phyloP scores from a whole-genome alignment of 805 yeast genomes.

The Yamadazyma tumulicola region DNA sequence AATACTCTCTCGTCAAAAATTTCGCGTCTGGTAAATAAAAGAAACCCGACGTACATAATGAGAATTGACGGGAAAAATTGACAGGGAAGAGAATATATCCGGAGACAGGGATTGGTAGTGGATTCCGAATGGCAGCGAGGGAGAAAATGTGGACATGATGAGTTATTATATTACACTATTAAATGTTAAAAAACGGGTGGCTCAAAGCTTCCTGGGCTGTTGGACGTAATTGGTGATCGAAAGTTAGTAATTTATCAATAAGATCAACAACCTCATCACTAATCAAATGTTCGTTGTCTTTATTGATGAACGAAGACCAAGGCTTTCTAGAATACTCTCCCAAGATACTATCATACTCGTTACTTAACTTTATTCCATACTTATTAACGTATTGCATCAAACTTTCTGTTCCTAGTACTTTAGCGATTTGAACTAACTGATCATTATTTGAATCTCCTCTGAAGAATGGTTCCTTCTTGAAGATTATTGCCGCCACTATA shows the following conservation, averaged over 20 bases:
- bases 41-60: no score
- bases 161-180: conserved; percentile 1
- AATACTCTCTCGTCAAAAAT: no score
- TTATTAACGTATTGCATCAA: conserved; percentile 61
- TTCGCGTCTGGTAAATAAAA: no score
- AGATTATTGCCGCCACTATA: conserved; percentile 83
- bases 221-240: conserved; percentile 83
- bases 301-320: conserved; percentile 61
- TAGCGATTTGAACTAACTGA: conserved; percentile 85
- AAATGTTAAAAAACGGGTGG: conserved; percentile 54
- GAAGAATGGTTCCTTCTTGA: conserved; percentile 88
- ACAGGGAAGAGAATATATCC: no score
- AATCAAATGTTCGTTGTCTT: conserved; percentile 48
- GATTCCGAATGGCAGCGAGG: no score
- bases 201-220: conserved; percentile 87
- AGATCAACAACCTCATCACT: conserved; percentile 61
- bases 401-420: conserved; percentile 81
- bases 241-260: conserved; percentile 67
- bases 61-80: no score
- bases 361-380: conserved; percentile 66
- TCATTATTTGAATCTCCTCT: conserved; percentile 92
- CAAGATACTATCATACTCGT: conserved; percentile 70
- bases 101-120: no score
- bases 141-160: no score
- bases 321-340: conserved; percentile 64